phyloP scores from a whole-genome alignment of 768 basidiomycete species.

The Trametes villosa region DNA sequence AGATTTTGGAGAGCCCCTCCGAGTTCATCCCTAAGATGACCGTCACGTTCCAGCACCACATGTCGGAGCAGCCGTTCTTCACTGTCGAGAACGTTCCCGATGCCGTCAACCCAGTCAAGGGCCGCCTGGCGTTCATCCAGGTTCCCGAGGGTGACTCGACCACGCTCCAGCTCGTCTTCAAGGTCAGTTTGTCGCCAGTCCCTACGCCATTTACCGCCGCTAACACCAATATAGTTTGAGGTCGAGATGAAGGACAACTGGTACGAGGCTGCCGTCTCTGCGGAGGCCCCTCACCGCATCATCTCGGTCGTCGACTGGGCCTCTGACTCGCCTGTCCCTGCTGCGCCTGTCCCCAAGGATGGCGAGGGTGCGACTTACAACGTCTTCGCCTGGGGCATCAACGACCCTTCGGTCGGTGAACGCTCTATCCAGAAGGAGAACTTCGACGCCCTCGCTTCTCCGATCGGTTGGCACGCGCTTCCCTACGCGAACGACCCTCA shows the following conservation, averaged over 20 bases:
- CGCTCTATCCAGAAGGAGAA: conserved; percentile 64
- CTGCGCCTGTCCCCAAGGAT: conserved; percentile 36
- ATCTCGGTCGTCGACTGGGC: conserved; percentile 96
- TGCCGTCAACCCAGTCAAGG: conserved; percentile 80
- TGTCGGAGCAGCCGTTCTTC: conserved; percentile 48
- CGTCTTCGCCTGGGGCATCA: conserved; percentile 80
- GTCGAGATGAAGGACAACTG: conserved; percentile 95
- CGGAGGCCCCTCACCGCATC: conserved; percentile 72
- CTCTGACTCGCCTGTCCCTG: conserved; percentile 64
- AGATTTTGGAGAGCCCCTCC: conserved; percentile 56
- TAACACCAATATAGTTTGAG: conserved; percentile 59
- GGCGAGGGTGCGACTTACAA: conserved; percentile 54
- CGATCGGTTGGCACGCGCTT: conserved; percentile 90
- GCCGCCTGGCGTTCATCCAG: conserved; percentile 79
- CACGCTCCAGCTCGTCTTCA: conserved; percentile 81
- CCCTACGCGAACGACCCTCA: conserved; percentile 73
- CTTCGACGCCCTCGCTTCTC: conserved; percentile 79
- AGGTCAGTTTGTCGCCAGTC: conserved; percentile 44
- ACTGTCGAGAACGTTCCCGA: conserved; percentile 72
- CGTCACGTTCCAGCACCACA: conserved; percentile 43
- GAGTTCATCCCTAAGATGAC: conserved; percentile 55
- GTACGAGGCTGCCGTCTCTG: conserved; percentile 91
- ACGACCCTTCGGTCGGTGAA: conserved; percentile 79
- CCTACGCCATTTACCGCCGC: neutral
- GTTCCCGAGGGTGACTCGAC: conserved; percentile 65